Evolutionary conservation across 306 rosid species (phyloP).

Genomic region (Herpetospermum pedunculosum): DNA sequence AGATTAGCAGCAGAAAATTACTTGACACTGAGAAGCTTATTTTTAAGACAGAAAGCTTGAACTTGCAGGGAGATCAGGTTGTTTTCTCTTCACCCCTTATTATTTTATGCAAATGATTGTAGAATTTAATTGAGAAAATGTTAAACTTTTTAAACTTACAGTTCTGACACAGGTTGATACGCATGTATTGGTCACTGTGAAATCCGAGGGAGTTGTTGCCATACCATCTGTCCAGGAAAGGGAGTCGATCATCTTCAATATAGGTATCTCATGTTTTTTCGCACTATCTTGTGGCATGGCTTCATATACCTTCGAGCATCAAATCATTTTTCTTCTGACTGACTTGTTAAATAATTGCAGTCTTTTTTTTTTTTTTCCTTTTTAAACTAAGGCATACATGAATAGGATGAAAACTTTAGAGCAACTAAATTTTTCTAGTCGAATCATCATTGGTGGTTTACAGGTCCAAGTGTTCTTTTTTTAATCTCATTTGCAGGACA

Average conservation of each 20-base stretch:
- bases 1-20: slow-evolving; percentile 50
- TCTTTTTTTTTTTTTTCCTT: background rate
- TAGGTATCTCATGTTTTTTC: slow-evolving; percentile 35
- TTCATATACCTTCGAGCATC: background rate
- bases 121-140: background rate
- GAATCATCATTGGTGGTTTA: background rate
- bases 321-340: background rate
- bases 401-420: background rate
- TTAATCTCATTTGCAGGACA: background rate
- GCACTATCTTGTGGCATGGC: background rate
- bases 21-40: slow-evolving; percentile 84
- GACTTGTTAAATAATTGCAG: background rate
- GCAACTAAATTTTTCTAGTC: background rate
- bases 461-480: background rate
- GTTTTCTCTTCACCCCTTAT: slow-evolving; percentile 3
- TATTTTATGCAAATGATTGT: background rate
- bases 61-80: slow-evolving; percentile 28
- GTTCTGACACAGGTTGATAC: slow-evolving; percentile 29
- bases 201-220: slow-evolving; percentile 81
- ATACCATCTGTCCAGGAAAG: slow-evolving; percentile 46
- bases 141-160: background rate
- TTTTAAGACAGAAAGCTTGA: slow-evolving; percentile 31
- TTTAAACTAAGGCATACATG: background rate
- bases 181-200: slow-evolving; percentile 44
- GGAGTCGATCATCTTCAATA: slow-evolving; percentile 49